These are phyloP conservation scores for Sugiyamaella mastotermitis DNA, from an alignment of 805 yeast species.

Conservation along the genomic window DNA sequence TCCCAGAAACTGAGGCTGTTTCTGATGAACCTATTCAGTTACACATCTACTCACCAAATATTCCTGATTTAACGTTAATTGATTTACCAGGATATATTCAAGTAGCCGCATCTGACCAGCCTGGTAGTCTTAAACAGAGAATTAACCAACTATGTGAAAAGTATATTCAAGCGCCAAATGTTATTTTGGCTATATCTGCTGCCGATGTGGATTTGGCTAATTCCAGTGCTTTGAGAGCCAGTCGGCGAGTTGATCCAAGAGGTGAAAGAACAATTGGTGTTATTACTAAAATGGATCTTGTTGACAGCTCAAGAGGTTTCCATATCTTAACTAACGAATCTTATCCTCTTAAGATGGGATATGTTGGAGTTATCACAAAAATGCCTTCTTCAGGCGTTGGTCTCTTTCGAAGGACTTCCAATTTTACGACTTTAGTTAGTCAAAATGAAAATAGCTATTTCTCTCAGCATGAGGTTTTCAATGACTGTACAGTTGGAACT, in stretches of 20 bases:
- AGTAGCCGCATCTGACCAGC: constrained; percentile 95
- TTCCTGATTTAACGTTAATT: constrained; percentile 88
- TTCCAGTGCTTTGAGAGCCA: constrained; percentile 88
- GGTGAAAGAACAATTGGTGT: constrained; percentile 98
- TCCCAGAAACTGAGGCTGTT: constrained; percentile 77
- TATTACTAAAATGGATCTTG: constrained; percentile 87
- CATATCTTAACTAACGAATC: constrained; percentile 64
- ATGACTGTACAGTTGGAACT: constrained; percentile 73
- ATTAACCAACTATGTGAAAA: constrained; percentile 76
- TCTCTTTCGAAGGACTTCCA: constrained; percentile 47
- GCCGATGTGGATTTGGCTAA: constrained; percentile 98
- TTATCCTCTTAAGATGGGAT: constrained; percentile 93
- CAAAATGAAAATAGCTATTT: constrained; percentile 53
- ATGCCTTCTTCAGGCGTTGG: constrained; percentile 44
- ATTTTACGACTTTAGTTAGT: constrained; percentile 45
- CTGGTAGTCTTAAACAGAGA: constrained; percentile 69
- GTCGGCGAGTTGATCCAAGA: constrained; percentile 81
- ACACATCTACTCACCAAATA: constrained; percentile 81
- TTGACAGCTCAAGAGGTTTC: constrained; percentile 68
- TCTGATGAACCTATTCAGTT: constrained; percentile 92
- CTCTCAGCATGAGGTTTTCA: constrained; percentile 52
- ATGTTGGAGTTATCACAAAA: constrained; percentile 94
- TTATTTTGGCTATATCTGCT: constrained; percentile 90
- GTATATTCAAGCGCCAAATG: constrained; percentile 86
- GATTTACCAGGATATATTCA: constrained; percentile 98